Evolutionary conservation across 306 rosid genomes (phyloP).

Genomic region (Lathyrus tuberosus): DNA sequence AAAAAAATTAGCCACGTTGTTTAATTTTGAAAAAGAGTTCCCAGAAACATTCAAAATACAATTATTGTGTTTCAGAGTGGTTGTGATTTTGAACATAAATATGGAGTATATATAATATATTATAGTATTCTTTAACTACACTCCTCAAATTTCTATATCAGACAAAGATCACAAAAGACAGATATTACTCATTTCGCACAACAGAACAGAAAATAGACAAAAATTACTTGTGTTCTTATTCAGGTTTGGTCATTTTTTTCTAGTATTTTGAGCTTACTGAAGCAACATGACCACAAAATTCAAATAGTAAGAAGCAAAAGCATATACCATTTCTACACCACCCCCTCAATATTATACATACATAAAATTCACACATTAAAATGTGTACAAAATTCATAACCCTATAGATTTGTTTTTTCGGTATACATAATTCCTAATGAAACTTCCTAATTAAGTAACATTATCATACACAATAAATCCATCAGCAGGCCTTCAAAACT

Average conservation of each 20-base stretch:
- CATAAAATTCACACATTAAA: slow-evolving; percentile 50
- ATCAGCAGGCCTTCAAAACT: slow-evolving; percentile 27
- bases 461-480: slow-evolving; percentile 33
- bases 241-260: too few species aligned
- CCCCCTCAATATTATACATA: slow-evolving; percentile 43
- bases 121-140: slow-evolving; percentile 23
- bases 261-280: not conserved
- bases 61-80: slow-evolving; percentile 11
- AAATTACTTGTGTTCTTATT: too few species aligned
- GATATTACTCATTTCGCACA: slow-evolving; percentile 2
- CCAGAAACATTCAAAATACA: slow-evolving; percentile 13
- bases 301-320: not conserved
- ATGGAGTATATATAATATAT: not conserved
- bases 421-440: slow-evolving; percentile 42
- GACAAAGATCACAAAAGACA: slow-evolving; percentile 36
- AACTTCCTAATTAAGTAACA: slow-evolving; percentile 42
- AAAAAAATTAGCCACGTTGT: not conserved
- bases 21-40: slow-evolving; percentile 8
- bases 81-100: not conserved
- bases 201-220: not conserved
- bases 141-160: slow-evolving; percentile 29
- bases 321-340: slow-evolving; percentile 37
- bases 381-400: slow-evolving; percentile 55
- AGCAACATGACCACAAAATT: slow-evolving; percentile 20
- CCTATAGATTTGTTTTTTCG: slow-evolving; percentile 31